Evolutionary conservation across 2,329 filamentous ascomycete species (phyloP).

Genomic region (Tolypocladium paradoxum): DNA sequence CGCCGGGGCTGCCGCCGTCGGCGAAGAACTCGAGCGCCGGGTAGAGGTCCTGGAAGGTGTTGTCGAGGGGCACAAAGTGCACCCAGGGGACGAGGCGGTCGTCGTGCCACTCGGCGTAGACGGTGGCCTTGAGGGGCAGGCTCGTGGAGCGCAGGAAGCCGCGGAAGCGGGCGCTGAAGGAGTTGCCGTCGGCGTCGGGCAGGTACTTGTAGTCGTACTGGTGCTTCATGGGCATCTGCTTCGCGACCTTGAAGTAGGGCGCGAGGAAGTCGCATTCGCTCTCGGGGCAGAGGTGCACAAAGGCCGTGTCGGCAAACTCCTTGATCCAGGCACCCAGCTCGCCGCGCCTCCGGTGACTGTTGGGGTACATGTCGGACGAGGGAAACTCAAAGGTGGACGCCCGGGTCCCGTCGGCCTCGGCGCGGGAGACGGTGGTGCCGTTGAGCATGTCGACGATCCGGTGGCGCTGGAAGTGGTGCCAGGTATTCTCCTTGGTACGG

Average conservation of each 20-base stretch:
- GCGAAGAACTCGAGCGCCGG: constrained; percentile 55
- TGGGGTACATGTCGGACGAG: constrained; percentile 28
- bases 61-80: constrained; percentile 64
- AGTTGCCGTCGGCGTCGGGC: constrained; percentile 61
- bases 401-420: constrained; percentile 29
- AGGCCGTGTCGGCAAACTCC: constrained; percentile 31
- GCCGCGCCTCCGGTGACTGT: constrained; percentile 20
- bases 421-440: constrained; percentile 39
- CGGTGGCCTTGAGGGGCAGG: constrained; percentile 58
- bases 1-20: constrained; percentile 33
- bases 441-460: constrained; percentile 62
- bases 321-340: constrained; percentile 30
- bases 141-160: constrained; percentile 53
- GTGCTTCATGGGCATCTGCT: constrained; percentile 29
- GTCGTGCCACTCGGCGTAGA: constrained; percentile 69
- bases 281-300: constrained; percentile 28
- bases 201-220: constrained; percentile 54
- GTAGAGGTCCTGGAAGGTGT: constrained; percentile 56
- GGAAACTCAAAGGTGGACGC: constrained; percentile 40
- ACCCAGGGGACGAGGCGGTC: constrained; percentile 56
- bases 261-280: constrained; percentile 28
- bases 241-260: constrained; percentile 21
- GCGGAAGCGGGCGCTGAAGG: constrained; percentile 51
- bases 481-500: constrained; percentile 40
- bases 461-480: constrained; percentile 61